phyloP scores from a whole-genome alignment of 2,329 filamentous ascomycete species.

The Aspergillus ochraceus region DNA sequence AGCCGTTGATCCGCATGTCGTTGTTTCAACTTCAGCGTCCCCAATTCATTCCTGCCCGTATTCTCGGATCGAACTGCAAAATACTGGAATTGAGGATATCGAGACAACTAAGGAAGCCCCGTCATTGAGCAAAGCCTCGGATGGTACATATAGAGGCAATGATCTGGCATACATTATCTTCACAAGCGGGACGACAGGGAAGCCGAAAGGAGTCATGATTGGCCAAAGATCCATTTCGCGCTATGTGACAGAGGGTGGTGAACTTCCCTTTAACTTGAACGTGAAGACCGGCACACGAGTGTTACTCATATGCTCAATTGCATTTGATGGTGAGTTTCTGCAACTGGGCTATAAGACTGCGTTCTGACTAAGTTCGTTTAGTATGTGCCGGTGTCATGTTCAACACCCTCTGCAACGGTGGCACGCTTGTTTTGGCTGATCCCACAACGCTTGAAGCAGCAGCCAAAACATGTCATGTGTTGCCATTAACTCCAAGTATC shows the following conservation, averaged over 20 bases:
- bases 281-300: conserved; percentile 8
- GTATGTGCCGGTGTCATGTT: conserved; percentile 15
- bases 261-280: conserved; percentile 6
- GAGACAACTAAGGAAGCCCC: neutral
- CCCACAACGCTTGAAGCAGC: conserved; percentile 1
- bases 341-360: no score
- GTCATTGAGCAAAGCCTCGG: neutral
- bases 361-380: neutral
- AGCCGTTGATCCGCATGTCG: neutral
- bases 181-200: conserved; percentile 49
- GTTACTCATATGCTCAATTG: conserved; percentile 24
- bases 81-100: neutral
- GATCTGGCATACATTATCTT: conserved; percentile 57
- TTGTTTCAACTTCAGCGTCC: neutral
- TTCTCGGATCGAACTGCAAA: neutral
- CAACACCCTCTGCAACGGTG: conserved; percentile 20
- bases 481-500: conserved; percentile 11
- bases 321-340: conserved; percentile 25
- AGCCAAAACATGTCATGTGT: conserved; percentile 3
- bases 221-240: neutral
- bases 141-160: neutral
- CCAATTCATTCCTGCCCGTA: neutral
- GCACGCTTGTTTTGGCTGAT: conserved; percentile 15
- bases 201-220: conserved; percentile 49
- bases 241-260: neutral